Evolutionary conservation across 805 yeast species (phyloP).

Genomic region (Sugiyamaella lignohabitans): DNA sequence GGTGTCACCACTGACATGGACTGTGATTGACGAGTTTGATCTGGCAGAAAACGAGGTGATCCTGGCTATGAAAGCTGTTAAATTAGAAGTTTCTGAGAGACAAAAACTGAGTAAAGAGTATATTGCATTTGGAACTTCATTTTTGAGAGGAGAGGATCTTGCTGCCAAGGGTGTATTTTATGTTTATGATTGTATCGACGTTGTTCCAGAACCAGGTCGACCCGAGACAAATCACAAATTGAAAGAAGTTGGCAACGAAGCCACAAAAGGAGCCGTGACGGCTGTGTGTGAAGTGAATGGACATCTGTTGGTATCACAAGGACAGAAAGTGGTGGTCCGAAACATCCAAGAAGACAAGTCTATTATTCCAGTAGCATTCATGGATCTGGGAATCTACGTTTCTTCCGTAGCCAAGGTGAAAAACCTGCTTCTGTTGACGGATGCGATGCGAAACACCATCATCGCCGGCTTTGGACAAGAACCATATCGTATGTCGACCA

Average conservation of each 20-base stretch:
- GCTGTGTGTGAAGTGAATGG: slow-evolving; percentile 76
- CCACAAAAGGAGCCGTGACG: slow-evolving; percentile 77
- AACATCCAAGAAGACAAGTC: slow-evolving; percentile 79
- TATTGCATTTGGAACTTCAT: slow-evolving; percentile 73
- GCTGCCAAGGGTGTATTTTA: slow-evolving; percentile 73
- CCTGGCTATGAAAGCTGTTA: slow-evolving; percentile 48
- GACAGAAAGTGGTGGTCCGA: slow-evolving; percentile 72
- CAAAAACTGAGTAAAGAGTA: slow-evolving; percentile 48
- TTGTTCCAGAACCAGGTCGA: slow-evolving; percentile 81
- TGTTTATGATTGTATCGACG: slow-evolving; percentile 66
- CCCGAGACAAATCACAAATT: slow-evolving; percentile 80
- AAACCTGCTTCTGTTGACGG: slow-evolving; percentile 75
- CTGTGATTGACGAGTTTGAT: slow-evolving; percentile 61
- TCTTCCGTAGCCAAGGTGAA: slow-evolving; percentile 78
- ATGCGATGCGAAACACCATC: slow-evolving; percentile 67
- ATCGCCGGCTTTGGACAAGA: slow-evolving; percentile 90
- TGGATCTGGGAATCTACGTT: slow-evolving; percentile 76
- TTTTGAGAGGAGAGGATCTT: slow-evolving; percentile 70
- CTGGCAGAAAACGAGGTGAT: slow-evolving; percentile 64
- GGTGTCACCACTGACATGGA: slow-evolving; percentile 71
- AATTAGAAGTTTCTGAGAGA: slow-evolving; percentile 36
- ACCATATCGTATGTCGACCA: slow-evolving; percentile 75
- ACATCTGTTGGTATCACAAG: slow-evolving; percentile 75
- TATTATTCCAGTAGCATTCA: slow-evolving; percentile 89
- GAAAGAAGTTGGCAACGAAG: slow-evolving; percentile 65